phyloP scores from a whole-genome alignment of 1,139 yeast genomes.

The Candida neerlandica region DNA sequence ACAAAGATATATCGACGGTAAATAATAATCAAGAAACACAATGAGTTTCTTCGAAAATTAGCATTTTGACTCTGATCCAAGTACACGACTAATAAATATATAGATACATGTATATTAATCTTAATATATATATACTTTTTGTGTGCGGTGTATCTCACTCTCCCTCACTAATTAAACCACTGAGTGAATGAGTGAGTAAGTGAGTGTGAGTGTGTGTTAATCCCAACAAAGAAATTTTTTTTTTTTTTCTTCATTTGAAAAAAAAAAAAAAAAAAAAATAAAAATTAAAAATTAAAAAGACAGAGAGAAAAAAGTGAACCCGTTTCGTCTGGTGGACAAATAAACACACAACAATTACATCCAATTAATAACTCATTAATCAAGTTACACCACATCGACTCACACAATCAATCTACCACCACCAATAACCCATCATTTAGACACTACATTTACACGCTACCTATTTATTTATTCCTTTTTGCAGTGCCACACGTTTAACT shows the following conservation, averaged over 20 bases:
- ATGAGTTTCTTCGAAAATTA: too few relatives aligned
- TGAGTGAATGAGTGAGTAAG: too few relatives aligned
- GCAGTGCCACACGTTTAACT: neutral
- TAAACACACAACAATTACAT: neutral
- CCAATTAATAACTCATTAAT: neutral
- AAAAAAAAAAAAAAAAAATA: neutral
- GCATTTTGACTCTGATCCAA: neutral
- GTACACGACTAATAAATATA: neutral
- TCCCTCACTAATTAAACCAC: too few relatives aligned
- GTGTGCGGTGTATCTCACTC: neutral
- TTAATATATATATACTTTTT: neutral
- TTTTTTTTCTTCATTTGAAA: neutral
- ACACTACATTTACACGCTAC: too few relatives aligned
- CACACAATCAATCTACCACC: neutral
- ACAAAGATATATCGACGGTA: too few relatives aligned
- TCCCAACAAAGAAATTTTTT: slow-evolving; percentile 1
- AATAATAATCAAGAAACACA: too few relatives aligned
- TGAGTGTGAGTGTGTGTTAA: neutral
- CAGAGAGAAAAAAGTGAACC: slow-evolving; percentile 1
- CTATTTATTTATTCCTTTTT: too few relatives aligned
- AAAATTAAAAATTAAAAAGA: neutral
- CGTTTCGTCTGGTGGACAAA: slow-evolving; percentile 1
- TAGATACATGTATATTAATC: too few relatives aligned
- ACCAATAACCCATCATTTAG: too few relatives aligned
- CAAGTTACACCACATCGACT: neutral